A percentile compares a stretch with the other conserved stretches of the same genome.
phyloP scores from a whole-genome alignment of 306 rosid species.

The Inga oerstediana region DNA sequence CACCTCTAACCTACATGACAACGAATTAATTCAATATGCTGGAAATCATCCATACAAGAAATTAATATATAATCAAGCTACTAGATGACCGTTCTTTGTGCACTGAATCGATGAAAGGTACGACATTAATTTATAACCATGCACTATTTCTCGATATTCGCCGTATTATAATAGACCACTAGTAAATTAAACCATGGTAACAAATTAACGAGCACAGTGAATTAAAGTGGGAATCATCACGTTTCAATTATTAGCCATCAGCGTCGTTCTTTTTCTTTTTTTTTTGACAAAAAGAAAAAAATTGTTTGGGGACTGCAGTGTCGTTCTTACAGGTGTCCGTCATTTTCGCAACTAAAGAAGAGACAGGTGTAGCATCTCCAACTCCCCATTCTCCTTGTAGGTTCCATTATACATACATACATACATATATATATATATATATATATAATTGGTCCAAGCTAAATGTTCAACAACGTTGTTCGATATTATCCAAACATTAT shows the following conservation, averaged over 20 bases:
- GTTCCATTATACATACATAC: not conserved
- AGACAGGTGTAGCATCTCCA: not conserved
- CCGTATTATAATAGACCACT: not conserved
- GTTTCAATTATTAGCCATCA: not conserved
- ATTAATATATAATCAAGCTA: not conserved
- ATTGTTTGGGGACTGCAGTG: not conserved
- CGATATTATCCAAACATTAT: not conserved
- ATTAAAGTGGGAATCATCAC: not conserved
- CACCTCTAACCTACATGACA: too few relatives aligned
- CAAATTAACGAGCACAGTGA: not conserved
- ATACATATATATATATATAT: too few relatives aligned
- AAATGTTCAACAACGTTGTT: not conserved
- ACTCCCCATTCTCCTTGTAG: not conserved
- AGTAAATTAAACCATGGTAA: too few relatives aligned
- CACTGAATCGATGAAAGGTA: too few relatives aligned
- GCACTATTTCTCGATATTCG: not conserved
- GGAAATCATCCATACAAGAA: not conserved
- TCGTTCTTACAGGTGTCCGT: not conserved
- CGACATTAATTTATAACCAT: too few relatives aligned
- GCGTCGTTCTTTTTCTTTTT: not conserved
- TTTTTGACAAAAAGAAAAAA: not conserved
- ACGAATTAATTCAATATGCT: not conserved
- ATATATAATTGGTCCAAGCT: not conserved
- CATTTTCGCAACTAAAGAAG: not conserved
- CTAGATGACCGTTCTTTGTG: too few relatives aligned